phyloP scores from a whole-genome alignment of 129 eudicot genomes.

The Chrysanthemum lavandulifolium region DNA sequence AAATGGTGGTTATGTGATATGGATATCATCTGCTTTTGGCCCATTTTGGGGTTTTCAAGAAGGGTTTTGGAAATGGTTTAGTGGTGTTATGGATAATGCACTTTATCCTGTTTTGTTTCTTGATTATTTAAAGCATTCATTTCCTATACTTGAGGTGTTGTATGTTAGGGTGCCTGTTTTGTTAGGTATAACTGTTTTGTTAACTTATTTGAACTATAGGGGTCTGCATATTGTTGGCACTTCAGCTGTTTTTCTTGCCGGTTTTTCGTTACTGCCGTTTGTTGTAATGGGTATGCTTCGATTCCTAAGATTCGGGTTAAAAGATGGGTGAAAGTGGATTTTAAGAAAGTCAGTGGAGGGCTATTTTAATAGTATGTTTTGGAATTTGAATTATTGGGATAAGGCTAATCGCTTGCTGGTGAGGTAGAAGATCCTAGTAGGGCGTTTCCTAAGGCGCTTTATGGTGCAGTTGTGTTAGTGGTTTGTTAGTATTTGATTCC shows the following conservation, averaged over 20 bases:
- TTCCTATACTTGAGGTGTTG: conserved; percentile 50
- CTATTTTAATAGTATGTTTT: conserved; percentile 79
- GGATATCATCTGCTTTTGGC: conserved; percentile 95
- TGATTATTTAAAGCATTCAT: conserved; percentile 75
- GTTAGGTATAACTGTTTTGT: conserved; percentile 58
- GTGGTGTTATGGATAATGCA: conserved; percentile 95
- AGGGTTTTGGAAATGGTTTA: conserved; percentile 96
- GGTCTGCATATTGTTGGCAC: conserved; percentile 82
- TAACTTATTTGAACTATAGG: conserved; percentile 79
- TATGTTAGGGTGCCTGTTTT: conserved; percentile 70
- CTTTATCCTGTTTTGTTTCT: conserved; percentile 89
- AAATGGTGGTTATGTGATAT: conserved; percentile 93
- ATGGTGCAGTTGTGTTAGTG: conserved; percentile 73
- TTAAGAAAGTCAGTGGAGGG: conserved; percentile 71
- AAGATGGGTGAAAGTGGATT: conserved; percentile 62
- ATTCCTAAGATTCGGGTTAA: conserved; percentile 61
- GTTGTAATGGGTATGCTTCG: conserved; percentile 63
- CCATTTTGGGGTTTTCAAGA: conserved; percentile 94
- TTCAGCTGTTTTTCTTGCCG: conserved; percentile 76
- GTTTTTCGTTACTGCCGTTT: conserved; percentile 79
- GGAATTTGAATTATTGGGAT: conserved; percentile 96
- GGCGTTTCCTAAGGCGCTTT: conserved; percentile 77
- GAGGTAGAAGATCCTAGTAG: conserved; percentile 72
- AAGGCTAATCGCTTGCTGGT: conserved; percentile 86
- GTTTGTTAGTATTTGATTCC: conserved; percentile 76